phyloP scores from a whole-genome alignment of 768 basidiomycete species.

The Vararia minispora region DNA sequence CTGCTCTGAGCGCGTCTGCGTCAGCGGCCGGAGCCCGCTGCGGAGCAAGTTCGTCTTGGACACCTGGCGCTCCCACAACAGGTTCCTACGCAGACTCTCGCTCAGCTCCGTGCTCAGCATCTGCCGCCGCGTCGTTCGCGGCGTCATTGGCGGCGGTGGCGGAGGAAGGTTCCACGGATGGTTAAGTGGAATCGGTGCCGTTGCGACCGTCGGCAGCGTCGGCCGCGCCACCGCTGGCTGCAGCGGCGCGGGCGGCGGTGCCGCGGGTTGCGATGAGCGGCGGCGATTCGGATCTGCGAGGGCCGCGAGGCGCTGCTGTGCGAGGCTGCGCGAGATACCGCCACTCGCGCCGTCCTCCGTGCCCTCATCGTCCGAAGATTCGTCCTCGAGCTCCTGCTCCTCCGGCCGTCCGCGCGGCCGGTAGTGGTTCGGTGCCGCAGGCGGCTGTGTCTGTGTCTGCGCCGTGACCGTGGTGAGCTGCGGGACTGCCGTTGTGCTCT shows the following conservation, averaged over 20 bases:
- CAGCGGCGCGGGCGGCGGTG: conserved; percentile 12
- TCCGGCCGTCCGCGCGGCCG: conserved; percentile 56
- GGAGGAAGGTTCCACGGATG: conserved; percentile 68
- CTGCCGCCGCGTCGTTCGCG: conserved; percentile 71
- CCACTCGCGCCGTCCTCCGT: conserved; percentile 42
- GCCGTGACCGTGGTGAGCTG: conserved; percentile 39
- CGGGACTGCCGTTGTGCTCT: conserved; percentile 51
- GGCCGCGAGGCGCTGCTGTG: conserved; percentile 53
- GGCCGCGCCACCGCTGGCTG: conserved; percentile 13
- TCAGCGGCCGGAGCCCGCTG: conserved; percentile 23
- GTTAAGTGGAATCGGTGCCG: conserved; percentile 47
- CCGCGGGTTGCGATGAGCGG: conserved; percentile 20
- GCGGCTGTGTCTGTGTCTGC: conserved; percentile 16
- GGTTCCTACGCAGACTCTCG: conserved; percentile 69
- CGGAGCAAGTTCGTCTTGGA: conserved; percentile 34
- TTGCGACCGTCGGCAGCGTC: conserved; percentile 24
- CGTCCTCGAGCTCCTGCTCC: conserved; percentile 59
- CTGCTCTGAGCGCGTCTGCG: conserved; percentile 17
- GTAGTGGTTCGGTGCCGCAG: conserved; percentile 25
- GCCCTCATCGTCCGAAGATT: conserved; percentile 36
- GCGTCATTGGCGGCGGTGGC: conserved; percentile 58
- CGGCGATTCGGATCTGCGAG: conserved; percentile 33
- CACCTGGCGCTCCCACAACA: conserved; percentile 73
- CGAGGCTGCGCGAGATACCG: conserved; percentile 54
- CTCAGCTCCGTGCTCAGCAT: conserved; percentile 83